phyloP scores from a whole-genome alignment of 192 early-diverging fungal genomes.

The Gaertneriomyces sp. region DNA sequence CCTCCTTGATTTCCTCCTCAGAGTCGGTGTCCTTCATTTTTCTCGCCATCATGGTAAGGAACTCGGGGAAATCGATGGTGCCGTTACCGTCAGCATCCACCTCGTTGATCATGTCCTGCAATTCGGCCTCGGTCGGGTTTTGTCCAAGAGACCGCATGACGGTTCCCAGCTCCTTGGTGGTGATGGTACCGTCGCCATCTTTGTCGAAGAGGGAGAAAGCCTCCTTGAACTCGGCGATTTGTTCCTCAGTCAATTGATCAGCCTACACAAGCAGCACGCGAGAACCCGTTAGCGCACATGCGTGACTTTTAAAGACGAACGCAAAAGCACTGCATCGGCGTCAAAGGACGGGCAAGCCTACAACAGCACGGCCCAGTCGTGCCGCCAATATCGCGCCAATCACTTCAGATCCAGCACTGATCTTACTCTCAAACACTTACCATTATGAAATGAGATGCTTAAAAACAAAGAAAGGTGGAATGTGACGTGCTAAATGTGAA shows the following conservation, averaged over 20 bases:
- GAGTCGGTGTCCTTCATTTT: conserved; percentile 81
- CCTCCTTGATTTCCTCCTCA: conserved; percentile 91
- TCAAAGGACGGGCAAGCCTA: too few species aligned
- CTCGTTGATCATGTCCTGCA: conserved; percentile 92
- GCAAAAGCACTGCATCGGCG: too few species aligned
- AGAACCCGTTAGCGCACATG: too few species aligned
- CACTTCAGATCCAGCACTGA: too few species aligned
- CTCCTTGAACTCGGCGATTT: conserved; percentile 83
- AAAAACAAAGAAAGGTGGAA: too few species aligned
- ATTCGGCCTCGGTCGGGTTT: conserved; percentile 89
- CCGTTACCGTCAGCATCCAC: conserved; percentile 94
- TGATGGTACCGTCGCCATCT: conserved; percentile 92
- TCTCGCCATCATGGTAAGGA: conserved; percentile 89
- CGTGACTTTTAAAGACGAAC: too few species aligned
- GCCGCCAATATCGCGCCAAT: too few species aligned
- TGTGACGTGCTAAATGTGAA: too few species aligned
- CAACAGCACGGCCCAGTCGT: too few species aligned
- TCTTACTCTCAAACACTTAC: too few species aligned
- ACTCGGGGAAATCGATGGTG: conserved; percentile 91
- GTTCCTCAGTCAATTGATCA: conserved; percentile 83
- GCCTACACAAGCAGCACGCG: conserved; percentile 41
- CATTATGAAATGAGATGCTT: too few species aligned
- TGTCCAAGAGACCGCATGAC: conserved; percentile 92
- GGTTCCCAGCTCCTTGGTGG: conserved; percentile 88
- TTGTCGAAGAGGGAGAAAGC: conserved; percentile 93